Percentiles rank a stretch among this genome's conserved stretches.
phyloP scores from a whole-genome alignment of 495 filamentous ascomycete genomes.

The Xylaria palmicola region DNA sequence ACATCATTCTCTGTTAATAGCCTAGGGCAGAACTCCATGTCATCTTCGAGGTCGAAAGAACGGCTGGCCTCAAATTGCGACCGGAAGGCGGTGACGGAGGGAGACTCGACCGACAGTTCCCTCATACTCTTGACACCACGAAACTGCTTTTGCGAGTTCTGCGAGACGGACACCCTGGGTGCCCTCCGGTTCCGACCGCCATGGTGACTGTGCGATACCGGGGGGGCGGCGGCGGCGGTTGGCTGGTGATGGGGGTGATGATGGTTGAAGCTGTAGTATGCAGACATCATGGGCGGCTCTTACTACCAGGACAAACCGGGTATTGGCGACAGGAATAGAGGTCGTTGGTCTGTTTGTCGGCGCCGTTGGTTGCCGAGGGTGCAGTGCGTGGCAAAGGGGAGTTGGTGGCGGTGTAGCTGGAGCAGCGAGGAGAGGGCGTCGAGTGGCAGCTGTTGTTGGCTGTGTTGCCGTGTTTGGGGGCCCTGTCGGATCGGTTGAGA shows the following conservation, averaged over 20 bases:
- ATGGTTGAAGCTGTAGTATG: constrained; percentile 69
- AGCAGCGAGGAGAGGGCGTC: neutral
- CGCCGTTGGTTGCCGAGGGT: constrained; percentile 2
- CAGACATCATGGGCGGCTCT: constrained; percentile 62
- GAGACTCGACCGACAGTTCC: constrained; percentile 73
- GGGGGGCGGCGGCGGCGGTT: constrained; percentile 47
- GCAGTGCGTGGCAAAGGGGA: neutral
- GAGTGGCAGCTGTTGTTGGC: constrained; percentile 20
- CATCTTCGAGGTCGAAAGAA: constrained; percentile 96
- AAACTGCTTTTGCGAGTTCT: constrained; percentile 79
- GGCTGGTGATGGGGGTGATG: constrained; percentile 61
- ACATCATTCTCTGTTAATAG: constrained; percentile 96
- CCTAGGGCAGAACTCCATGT: constrained; percentile 92
- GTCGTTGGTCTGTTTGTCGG: constrained; percentile 7
- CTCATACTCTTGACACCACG: constrained; percentile 81
- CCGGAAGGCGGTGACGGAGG: constrained; percentile 71
- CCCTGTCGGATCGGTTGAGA: constrained; percentile 20
- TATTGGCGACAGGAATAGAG: constrained; percentile 10
- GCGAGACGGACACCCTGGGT: constrained; percentile 73
- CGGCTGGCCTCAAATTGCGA: constrained; percentile 85
- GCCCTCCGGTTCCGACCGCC: constrained; percentile 83
- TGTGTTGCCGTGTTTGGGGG: constrained; percentile 30
- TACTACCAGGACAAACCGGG: constrained; percentile 15
- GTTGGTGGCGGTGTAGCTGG: constrained; percentile 9
- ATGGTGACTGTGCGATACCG: constrained; percentile 72